Conservation (phyloP, 2,329 filamentous ascomycete species). For the Aspergillus sergii region DNA sequence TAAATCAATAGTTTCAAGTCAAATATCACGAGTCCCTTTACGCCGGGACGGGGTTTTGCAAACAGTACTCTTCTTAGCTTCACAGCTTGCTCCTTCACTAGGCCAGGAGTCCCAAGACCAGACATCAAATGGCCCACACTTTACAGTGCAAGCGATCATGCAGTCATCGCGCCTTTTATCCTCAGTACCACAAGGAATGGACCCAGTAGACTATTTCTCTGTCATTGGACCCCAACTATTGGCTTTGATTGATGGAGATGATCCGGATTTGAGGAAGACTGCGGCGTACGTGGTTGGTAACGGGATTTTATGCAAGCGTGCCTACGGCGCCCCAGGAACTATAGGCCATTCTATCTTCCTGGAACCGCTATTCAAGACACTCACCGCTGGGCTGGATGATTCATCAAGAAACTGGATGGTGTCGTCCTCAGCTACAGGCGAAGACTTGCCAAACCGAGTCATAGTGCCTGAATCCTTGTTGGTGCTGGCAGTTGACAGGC, state of each 20-base stretch:
- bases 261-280: conserved; percentile 43
- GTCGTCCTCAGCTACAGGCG: not conserved
- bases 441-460: conserved; percentile 10
- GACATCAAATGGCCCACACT: conserved; percentile 37
- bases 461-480: conserved; percentile 33
- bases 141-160: conserved; percentile 49
- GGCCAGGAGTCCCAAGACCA: conserved; percentile 36
- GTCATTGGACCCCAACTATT: conserved; percentile 45
- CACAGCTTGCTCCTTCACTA: conserved; percentile 44
- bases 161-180: conserved; percentile 46
- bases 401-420: conserved; percentile 32
- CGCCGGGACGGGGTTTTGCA: conserved; percentile 45
- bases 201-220: conserved; percentile 38
- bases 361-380: conserved; percentile 41
- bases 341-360: conserved; percentile 46
- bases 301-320: conserved; percentile 45
- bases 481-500: conserved; percentile 35
- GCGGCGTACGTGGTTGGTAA: conserved; percentile 47
- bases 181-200: conserved; percentile 43
- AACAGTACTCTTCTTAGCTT: conserved; percentile 46
- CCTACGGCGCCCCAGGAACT: conserved; percentile 42
- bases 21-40: conserved; percentile 43
- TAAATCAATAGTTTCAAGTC: conserved; percentile 37
- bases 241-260: conserved; percentile 42
- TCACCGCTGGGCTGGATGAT: conserved; percentile 36